Base-by-base conservation (phyloP, 768 basidiomycete species). In the Rhodocollybia butyracea region DNA sequence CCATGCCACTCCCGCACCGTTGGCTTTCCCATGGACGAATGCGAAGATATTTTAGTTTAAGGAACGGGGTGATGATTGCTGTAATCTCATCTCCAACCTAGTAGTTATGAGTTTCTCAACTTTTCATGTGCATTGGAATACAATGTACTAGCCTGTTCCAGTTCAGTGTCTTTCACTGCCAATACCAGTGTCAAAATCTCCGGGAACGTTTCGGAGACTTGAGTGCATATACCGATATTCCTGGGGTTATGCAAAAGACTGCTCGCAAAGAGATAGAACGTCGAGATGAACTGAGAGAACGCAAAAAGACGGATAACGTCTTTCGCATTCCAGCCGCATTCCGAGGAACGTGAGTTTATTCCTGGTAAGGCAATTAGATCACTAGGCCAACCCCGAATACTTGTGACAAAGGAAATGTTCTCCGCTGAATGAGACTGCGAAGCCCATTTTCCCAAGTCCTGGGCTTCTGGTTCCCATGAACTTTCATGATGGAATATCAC, bases 171-270 rank as follows among this genome's bases (percentile, higher is more conserved):
- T 34, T 34, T 31, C 30, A 31, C 31, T n/a, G 19, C 31, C 29
- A 48, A 10, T 10, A 34, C 31, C 31, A 48, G 11, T n/a, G 29
- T 51, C 43, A 40, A 17, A 24, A 15, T 34, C 2, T 17, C 60
- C n/a, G 32, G 21, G 29, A 40, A 46, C 47, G 22, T 47, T 21
- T 8, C 3, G 73, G 74, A 76, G 74, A 31, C 46, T 24, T 29
- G 22, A 27, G 15, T 34, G 17, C 31, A 32, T 5, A 48, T 7
- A 19, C 34, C 30, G 11, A 48, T 19, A 15, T 34, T 21, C 46
- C 26, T 17, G 5, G 27, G 45, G 19, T n/a, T 11, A 32, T 34
- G 13, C 17, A 27, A 30, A 8, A 26, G 30, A n/a, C 46, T 19
- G 31, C 34, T 31, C 24, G 34, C n/a, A 21, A 48, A 36, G 12